phyloP scores from a whole-genome alignment of 495 filamentous ascomycete species.

The Penicillium macrosclerotiorum region DNA sequence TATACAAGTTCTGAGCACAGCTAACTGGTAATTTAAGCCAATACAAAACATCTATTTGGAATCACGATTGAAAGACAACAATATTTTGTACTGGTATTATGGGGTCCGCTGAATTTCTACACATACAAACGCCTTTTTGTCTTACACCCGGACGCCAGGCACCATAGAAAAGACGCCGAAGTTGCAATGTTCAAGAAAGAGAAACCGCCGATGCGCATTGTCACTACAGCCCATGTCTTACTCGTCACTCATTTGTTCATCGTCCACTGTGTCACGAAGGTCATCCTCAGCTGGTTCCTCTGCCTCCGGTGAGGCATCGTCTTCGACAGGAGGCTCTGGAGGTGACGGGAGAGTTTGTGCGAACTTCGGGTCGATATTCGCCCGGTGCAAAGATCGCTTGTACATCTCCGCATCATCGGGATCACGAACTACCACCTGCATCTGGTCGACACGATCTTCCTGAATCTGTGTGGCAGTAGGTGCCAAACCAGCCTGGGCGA shows the following conservation, averaged over 20 bases:
- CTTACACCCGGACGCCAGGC: slow-evolving; percentile 16
- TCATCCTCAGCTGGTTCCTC: slow-evolving; percentile 12
- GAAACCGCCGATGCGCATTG: background rate
- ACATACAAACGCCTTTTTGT: slow-evolving; percentile 15
- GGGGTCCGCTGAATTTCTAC: too few species aligned
- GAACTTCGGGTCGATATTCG: slow-evolving; percentile 46
- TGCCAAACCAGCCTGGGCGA: slow-evolving; percentile 45
- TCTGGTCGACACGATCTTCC: slow-evolving; percentile 52
- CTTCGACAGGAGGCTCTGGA: slow-evolving; percentile 27
- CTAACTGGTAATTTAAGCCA: too few species aligned
- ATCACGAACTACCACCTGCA: slow-evolving; percentile 54
- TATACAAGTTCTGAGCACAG: too few species aligned
- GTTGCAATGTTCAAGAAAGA: slow-evolving; percentile 16
- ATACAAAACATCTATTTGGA: too few species aligned
- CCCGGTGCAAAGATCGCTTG: slow-evolving; percentile 44
- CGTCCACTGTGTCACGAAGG: too few species aligned
- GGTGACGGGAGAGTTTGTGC: slow-evolving; percentile 37
- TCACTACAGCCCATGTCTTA: background rate
- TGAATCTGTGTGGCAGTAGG: slow-evolving; percentile 33
- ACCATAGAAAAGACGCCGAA: slow-evolving; percentile 9
- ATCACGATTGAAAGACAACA: too few species aligned
- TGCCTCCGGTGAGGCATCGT: slow-evolving; percentile 16
- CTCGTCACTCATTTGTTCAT: slow-evolving; percentile 27
- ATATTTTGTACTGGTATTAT: too few species aligned
- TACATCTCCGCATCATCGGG: slow-evolving; percentile 52